phyloP scores from a whole-genome alignment of 495 filamentous ascomycete genomes.

The Penicillium lividum region DNA sequence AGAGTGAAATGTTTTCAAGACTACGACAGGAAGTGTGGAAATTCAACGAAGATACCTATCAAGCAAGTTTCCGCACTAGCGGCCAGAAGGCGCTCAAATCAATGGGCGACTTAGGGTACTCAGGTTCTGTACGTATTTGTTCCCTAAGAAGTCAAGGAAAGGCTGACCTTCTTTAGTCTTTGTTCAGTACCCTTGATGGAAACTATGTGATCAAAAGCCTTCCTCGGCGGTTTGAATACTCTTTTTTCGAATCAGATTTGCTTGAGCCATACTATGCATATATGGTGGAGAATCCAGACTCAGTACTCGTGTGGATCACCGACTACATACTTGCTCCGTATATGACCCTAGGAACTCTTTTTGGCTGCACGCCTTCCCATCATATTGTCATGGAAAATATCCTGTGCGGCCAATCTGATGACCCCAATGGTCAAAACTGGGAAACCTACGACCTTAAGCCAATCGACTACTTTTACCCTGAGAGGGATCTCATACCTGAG shows the following conservation, averaged over 20 bases:
- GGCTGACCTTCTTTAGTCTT: conserved; percentile 46
- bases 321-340: conserved; percentile 60
- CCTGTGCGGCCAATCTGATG: conserved; percentile 54
- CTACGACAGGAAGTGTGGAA: conserved; percentile 48
- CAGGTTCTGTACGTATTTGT: conserved; percentile 49
- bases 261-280: conserved; percentile 60
- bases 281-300: conserved; percentile 56
- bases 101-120: conserved; percentile 61
- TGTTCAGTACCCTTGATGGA: conserved; percentile 61
- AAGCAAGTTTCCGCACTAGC: conserved; percentile 48
- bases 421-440: conserved; percentile 51
- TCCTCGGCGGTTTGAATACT: conserved; percentile 64
- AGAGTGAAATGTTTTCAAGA: conserved; percentile 26
- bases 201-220: conserved; percentile 68
- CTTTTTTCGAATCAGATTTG: conserved; percentile 66
- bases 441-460: conserved; percentile 73
- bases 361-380: conserved; percentile 59
- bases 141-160: neutral
- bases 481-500: conserved; percentile 64
- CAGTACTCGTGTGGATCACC: conserved; percentile 67
- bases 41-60: conserved; percentile 56
- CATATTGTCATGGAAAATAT: conserved; percentile 77
- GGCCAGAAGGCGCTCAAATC: conserved; percentile 38
- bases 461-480: conserved; percentile 69
- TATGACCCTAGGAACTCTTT: conserved; percentile 52